Conservation (phyloP, 352 stramenopile genomes). For the Globisporangium splendens region DNA sequence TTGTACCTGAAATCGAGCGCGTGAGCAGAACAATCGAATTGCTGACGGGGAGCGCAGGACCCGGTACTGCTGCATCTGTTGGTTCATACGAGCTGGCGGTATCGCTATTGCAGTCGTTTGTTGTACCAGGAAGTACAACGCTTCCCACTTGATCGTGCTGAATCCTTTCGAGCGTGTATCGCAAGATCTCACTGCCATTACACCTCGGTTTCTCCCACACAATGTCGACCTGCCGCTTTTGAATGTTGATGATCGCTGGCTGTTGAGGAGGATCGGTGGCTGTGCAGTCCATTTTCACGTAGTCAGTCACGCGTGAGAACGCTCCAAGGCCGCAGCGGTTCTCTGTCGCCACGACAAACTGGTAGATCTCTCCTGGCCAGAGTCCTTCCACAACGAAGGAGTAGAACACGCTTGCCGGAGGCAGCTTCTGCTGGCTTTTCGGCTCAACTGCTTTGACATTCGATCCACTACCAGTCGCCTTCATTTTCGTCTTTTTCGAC, state of each 20-base stretch:
- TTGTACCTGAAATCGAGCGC: constrained; percentile 45
- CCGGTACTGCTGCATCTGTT: not conserved
- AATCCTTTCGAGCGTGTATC: constrained; percentile 59
- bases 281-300: constrained; percentile 66
- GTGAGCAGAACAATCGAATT: constrained; percentile 33
- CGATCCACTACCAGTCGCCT: not conserved
- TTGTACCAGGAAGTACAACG: not conserved
- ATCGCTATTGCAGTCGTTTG: constrained; percentile 6
- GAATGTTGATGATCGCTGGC: constrained; percentile 32
- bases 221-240: constrained; percentile 36
- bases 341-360: constrained; percentile 63
- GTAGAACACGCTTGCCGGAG: constrained; percentile 9
- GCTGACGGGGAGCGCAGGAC: not conserved
- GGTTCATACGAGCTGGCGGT: not conserved
- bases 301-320: constrained; percentile 66
- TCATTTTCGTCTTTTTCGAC: not conserved
- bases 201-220: constrained; percentile 54
- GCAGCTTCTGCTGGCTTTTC: not conserved
- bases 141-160: constrained; percentile 16
- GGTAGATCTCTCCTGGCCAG: constrained; percentile 69
- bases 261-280: constrained; percentile 41
- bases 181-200: constrained; percentile 69
- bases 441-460: not conserved
- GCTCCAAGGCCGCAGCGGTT: constrained; percentile 61
- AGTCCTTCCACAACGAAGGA: constrained; percentile 38